Percentiles rank a stretch among this genome's conserved stretches.
Evolutionary conservation across 2,329 filamentous ascomycete species (phyloP).

Genomic region (Epichloe aotearoae): DNA sequence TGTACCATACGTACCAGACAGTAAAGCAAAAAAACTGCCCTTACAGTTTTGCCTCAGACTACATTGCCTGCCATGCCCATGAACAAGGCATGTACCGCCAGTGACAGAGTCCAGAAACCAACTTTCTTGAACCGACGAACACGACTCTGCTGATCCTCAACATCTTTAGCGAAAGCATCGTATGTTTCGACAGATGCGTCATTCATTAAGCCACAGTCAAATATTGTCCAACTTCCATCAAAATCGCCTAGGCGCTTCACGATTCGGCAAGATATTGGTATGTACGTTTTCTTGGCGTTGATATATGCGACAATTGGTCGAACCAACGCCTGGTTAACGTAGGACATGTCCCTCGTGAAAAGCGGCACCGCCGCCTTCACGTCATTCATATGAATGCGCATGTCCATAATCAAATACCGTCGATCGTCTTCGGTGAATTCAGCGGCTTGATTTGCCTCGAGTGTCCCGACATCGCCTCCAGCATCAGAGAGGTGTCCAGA

Average conservation of each 20-base stretch:
- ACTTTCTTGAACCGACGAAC: constrained; percentile 87
- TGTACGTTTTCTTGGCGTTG: constrained; percentile 88
- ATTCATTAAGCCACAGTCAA: constrained; percentile 86
- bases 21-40: too few relatives aligned
- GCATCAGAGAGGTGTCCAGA: constrained; percentile 22
- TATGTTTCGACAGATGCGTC: constrained; percentile 91
- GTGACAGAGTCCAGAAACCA: constrained; percentile 86
- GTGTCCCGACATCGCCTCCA: constrained; percentile 6
- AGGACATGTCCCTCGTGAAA: constrained; percentile 83
- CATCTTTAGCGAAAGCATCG: constrained; percentile 81
- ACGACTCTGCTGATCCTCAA: constrained; percentile 77
- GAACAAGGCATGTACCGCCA: constrained; percentile 87
- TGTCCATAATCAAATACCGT: constrained; percentile 81
- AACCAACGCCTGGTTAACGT: constrained; percentile 90
- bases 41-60: constrained; percentile 22
- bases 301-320: constrained; percentile 97
- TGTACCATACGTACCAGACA: too few relatives aligned
- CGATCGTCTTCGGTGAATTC: constrained; percentile 42
- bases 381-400: constrained; percentile 90
- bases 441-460: constrained; percentile 6
- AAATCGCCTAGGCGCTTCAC: constrained; percentile 85
- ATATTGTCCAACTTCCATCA: constrained; percentile 89
- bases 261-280: constrained; percentile 86
- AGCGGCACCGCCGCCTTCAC: constrained; percentile 86
- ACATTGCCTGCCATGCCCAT: constrained; percentile 85